A percentile compares a stretch with the other conserved stretches of the same genome.
Conservation (phyloP, 176 grass and related monocot species). For the Triticum aestivum region DNA sequence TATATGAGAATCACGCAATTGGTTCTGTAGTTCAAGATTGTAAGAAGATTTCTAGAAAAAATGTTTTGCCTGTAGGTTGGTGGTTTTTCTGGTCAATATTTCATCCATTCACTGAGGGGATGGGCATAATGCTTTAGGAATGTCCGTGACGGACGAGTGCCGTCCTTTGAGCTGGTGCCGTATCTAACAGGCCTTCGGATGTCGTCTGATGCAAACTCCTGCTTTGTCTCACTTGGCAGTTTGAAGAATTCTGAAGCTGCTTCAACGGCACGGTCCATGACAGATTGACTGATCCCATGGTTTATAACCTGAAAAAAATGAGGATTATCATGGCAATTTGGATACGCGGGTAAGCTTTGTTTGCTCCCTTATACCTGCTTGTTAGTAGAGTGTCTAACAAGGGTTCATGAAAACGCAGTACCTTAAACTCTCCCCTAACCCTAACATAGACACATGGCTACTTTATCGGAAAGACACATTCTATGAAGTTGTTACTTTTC, state of each 20-base stretch:
- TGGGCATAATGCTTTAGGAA: conserved; percentile 73
- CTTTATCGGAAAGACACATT: no score
- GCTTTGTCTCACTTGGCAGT: conserved; percentile 46
- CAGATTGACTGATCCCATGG: conserved; percentile 62
- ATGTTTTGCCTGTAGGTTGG: conserved; percentile 46
- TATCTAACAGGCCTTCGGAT: conserved; percentile 54
- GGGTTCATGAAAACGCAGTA: background rate
- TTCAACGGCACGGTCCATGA: conserved; percentile 53
- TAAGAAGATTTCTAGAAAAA: background rate
- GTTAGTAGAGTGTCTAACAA: background rate
- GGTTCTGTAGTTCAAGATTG: background rate
- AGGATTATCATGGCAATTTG: no score
- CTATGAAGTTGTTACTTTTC: no score
- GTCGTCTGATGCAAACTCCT: conserved; percentile 53
- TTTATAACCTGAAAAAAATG: conserved; percentile 65
- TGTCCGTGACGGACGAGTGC: conserved; percentile 33
- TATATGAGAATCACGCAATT: background rate
- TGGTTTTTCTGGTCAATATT: conserved; percentile 55
- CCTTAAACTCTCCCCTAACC: background rate
- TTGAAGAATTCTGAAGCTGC: conserved; percentile 69
- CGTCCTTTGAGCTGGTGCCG: conserved; percentile 41
- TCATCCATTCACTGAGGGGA: conserved; percentile 51
- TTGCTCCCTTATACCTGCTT: background rate
- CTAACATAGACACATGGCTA: no score
- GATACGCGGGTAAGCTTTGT: background rate